Evolutionary conservation across 768 basidiomycete species (phyloP).

Genomic region (Tulasnella sp.): DNA sequence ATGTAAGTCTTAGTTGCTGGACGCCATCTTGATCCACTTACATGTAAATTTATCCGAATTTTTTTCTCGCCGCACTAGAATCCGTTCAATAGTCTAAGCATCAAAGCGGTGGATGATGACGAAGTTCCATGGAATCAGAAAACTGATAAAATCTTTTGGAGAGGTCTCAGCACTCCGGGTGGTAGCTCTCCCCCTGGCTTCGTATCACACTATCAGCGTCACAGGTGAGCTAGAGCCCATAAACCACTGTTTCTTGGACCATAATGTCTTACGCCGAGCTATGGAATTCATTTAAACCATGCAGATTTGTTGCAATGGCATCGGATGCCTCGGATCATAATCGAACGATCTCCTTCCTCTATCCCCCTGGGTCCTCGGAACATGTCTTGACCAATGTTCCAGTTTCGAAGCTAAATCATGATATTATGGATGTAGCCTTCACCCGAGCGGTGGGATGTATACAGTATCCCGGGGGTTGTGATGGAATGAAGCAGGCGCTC

Average conservation of each 20-base stretch:
- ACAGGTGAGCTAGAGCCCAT: slow-evolving; percentile 39
- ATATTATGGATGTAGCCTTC: slow-evolving; percentile 80
- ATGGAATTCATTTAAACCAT: background rate
- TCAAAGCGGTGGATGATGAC: slow-evolving; percentile 79
- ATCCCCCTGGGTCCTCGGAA: no score
- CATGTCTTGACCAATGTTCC: slow-evolving; percentile 36
- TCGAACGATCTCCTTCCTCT: slow-evolving; percentile 56
- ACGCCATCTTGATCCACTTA: no score
- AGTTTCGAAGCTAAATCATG: slow-evolving; percentile 47
- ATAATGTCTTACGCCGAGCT: no score
- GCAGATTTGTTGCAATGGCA: slow-evolving; percentile 63
- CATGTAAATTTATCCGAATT: no score
- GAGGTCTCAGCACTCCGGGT: slow-evolving; percentile 91
- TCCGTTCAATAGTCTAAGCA: slow-evolving; percentile 53
- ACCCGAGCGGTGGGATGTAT: slow-evolving; percentile 56
- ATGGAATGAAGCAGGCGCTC: slow-evolving; percentile 47
- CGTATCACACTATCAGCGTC: slow-evolving; percentile 68
- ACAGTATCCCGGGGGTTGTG: slow-evolving; percentile 59
- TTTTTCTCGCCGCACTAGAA: no score
- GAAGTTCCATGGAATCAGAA: slow-evolving; percentile 83
- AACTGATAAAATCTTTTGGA: slow-evolving; percentile 78
- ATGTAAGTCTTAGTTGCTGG: no score
- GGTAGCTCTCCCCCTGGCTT: slow-evolving; percentile 79
- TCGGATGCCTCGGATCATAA: slow-evolving; percentile 41
- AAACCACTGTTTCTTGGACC: slow-evolving; percentile 17